Percentiles rank a stretch among this genome's conserved stretches.
Conservation (phyloP, 2,329 filamentous ascomycete genomes). For the Xylariaceae sp. region DNA sequence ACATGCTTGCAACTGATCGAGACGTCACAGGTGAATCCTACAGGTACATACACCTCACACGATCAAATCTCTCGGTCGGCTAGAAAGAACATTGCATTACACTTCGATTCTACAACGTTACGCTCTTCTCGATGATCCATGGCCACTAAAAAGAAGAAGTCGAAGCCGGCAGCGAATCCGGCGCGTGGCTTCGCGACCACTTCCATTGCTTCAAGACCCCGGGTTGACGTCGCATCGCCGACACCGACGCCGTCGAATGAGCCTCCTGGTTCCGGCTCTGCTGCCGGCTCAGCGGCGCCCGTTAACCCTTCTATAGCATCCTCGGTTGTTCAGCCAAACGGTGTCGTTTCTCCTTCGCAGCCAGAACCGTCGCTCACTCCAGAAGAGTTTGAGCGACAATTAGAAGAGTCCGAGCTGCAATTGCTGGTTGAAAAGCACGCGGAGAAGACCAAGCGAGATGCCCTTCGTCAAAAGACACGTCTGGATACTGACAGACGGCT, state of each 20-base stretch:
- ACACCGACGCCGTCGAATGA: conserved; percentile 22
- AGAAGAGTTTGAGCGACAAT: conserved; percentile 82
- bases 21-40: background rate
- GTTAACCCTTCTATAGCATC: background rate
- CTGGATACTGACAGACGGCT: conserved; percentile 82
- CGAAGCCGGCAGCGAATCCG: conserved; percentile 81
- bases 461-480: conserved; percentile 66
- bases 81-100: background rate
- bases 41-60: background rate
- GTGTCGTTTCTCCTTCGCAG: background rate
- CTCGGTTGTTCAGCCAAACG: conserved; percentile 11
- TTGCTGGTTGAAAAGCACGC: conserved; percentile 79
- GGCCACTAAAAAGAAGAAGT: conserved; percentile 80
- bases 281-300: background rate
- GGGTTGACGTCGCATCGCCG: conserved; percentile 47
- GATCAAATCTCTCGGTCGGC: background rate
- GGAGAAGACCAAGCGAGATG: conserved; percentile 72
- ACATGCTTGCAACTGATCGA: background rate
- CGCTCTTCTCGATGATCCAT: conserved; percentile 39
- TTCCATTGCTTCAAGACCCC: conserved; percentile 77
- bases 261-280: conserved; percentile 4
- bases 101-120: background rate
- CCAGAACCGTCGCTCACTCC: conserved; percentile 56
- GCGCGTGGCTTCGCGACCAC: conserved; percentile 91
- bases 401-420: conserved; percentile 88